These are phyloP conservation scores for Fusarium buharicum DNA, from an alignment of 2,329 filamentous ascomycete genomes.

Conservation along the genomic window DNA sequence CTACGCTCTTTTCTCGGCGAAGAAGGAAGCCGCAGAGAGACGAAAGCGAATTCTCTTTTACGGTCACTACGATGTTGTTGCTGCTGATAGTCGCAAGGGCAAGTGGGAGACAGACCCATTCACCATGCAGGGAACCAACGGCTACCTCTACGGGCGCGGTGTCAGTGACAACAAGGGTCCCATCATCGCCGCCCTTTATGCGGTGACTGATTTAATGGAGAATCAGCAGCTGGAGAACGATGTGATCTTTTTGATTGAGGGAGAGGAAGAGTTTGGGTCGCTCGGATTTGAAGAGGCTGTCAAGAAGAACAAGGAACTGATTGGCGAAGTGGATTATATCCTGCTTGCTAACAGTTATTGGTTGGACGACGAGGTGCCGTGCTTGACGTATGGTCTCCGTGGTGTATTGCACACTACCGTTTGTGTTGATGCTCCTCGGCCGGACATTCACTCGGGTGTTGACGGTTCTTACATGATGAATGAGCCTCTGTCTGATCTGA, in stretches of 20 bases:
- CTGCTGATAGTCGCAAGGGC: constrained; percentile 81
- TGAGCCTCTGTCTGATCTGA: constrained; percentile 91
- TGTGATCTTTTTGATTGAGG: constrained; percentile 93
- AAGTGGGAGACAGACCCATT: constrained; percentile 94
- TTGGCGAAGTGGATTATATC: constrained; percentile 93
- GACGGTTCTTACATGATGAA: constrained; percentile 91
- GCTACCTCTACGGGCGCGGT: constrained; percentile 94
- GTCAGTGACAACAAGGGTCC: constrained; percentile 98
- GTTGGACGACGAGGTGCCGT: constrained; percentile 95
- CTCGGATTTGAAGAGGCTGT: constrained; percentile 89
- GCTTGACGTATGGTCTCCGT: constrained; percentile 91
- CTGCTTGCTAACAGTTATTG: constrained; percentile 98
- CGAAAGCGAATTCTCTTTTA: constrained; percentile 95
- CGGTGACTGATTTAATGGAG: constrained; percentile 87
- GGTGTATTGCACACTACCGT: constrained; percentile 95
- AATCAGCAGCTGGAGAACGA: constrained; percentile 87
- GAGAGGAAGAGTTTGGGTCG: constrained; percentile 95
- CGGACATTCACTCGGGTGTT: constrained; percentile 95
- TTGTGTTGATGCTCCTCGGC: constrained; percentile 84
- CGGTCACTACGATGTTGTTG: constrained; percentile 96
- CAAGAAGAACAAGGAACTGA: constrained; percentile 79
- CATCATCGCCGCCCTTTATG: constrained; percentile 92
- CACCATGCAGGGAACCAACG: constrained; percentile 86
- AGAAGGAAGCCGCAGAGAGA: constrained; percentile 69
- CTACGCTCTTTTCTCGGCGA: constrained; percentile 85